Evolutionary conservation across 495 filamentous ascomycete species (phyloP).

Genomic region (Evansstolkia leycettana): DNA sequence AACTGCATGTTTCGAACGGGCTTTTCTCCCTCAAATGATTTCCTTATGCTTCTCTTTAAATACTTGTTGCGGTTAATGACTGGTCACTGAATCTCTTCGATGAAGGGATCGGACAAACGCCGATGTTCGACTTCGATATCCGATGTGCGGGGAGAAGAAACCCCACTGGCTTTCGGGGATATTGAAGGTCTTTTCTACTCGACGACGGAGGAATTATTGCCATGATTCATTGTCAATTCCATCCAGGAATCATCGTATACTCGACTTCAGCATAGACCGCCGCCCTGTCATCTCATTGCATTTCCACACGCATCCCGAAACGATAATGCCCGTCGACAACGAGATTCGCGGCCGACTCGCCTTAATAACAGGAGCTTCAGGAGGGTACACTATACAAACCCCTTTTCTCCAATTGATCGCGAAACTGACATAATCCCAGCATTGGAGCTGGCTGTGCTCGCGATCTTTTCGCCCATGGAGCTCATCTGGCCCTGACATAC

Average conservation of each 20-base stretch:
- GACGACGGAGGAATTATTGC: conserved; percentile 6
- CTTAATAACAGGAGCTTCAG: conserved; percentile 54
- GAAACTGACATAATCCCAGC: conserved; percentile 14
- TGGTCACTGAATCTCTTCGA: too few species aligned
- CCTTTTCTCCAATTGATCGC: conserved; percentile 1
- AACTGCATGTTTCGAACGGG: too few species aligned
- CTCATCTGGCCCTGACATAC: conserved; percentile 50
- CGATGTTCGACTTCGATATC: too few species aligned
- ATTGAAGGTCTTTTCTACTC: conserved; percentile 22
- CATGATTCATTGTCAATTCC: too few species aligned
- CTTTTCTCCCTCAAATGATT: too few species aligned
- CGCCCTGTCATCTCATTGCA: too few species aligned
- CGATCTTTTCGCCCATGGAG: conserved; percentile 39
- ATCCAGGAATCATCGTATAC: too few species aligned
- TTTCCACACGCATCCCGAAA: not conserved
- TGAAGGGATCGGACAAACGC: too few species aligned
- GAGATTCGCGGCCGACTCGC: conserved; percentile 45
- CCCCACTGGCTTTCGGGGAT: conserved; percentile 2
- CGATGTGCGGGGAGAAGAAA: too few species aligned
- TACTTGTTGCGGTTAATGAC: too few species aligned
- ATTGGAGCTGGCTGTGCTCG: conserved; percentile 50
- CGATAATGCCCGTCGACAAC: conserved; percentile 18
- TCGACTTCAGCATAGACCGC: too few species aligned
- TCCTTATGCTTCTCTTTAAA: too few species aligned
- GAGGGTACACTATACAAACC: conserved; percentile 34